Base-by-base conservation (phyloP, 805 yeast genomes). In the Candida bentonensis region DNA sequence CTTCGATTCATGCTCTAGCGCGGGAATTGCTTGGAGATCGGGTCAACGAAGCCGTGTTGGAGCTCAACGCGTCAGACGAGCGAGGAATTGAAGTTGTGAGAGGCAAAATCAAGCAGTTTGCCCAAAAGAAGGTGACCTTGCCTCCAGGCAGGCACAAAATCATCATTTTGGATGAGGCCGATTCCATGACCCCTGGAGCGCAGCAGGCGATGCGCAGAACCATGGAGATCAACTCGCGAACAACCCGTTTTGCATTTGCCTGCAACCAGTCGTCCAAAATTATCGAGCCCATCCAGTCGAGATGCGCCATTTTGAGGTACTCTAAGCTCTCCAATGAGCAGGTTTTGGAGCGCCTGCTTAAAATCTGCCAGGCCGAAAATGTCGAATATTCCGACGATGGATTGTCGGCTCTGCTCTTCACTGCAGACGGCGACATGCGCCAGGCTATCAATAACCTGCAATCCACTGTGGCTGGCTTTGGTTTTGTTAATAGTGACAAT, bases 371-470 rank as follows among this genome's bases (percentile, higher is more conserved):
- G 51, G 55, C 62, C 2, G 97, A 92, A 60, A 60, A 76, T 39
- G 82, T 89, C 13, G 68, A 85, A 56, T 83, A 76, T 61, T 76
- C 88, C 15, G 83, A 86, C 49, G 96, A 86, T 60, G 98, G 98
- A 0, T 64, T 92, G 27, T 86, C 86, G 52, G 97, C 98, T 0
- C 70, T 92, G 47, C 78, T 92, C 15, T 92, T 92, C 64, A 81
- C 96, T 0, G 94, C 96, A 0, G 98, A 92, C 58, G 98, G 98
- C 47, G 98, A 92, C 59, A 89, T 92, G 98, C 78, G 98, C 61
- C 98, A 92, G 62, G 98, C 97, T 0, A 74, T 92, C 41, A 92
- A 92, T 58, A 92, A 92, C 62, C 61, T 92, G 47, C 98, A 92
- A 59, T 80, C 94, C 56, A 87, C 96, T 0, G 89, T 80, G 25